A percentile compares a stretch with the other conserved stretches of the same genome.
phyloP scores from a whole-genome alignment of 371 early-diverging fungal genomes.

The Nosema granulosis region DNA sequence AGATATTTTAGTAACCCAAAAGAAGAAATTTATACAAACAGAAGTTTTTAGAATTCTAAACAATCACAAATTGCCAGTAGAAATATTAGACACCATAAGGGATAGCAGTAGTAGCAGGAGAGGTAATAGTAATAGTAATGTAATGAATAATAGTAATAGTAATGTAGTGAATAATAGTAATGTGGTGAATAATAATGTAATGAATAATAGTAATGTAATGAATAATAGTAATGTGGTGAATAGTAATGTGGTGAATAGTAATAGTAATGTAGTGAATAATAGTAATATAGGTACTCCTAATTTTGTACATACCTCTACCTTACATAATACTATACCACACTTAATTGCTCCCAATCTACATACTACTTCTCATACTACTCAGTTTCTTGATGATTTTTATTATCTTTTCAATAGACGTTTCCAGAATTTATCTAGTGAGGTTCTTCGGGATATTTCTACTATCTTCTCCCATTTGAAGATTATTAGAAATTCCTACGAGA shows the following conservation, averaged over 20 bases:
- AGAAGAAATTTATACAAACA: conserved; percentile 16
- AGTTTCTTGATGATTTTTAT: conserved; percentile 27
- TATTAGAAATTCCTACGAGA: neutral
- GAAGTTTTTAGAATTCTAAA: conserved; percentile 34
- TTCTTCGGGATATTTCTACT: neutral
- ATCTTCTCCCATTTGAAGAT: neutral
- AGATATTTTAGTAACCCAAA: conserved; percentile 35
- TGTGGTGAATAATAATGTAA: neutral
- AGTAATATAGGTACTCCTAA: neutral
- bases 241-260: neutral
- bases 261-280: neutral
- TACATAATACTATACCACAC: neutral
- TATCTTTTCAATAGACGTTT: neutral
- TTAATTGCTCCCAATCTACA: neutral
- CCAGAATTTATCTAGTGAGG: neutral
- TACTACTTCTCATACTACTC: too few relatives aligned
- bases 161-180: neutral
- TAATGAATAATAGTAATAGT: neutral
- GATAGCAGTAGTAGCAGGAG: neutral
- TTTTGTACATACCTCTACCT: neutral
- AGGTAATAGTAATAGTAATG: neutral
- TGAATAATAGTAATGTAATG: neutral
- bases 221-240: neutral
- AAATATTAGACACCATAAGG: conserved; percentile 19
- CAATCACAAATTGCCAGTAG: conserved; percentile 29